Conservation (phyloP, 768 basidiomycete species). For the Suillus cothurnatus region DNA sequence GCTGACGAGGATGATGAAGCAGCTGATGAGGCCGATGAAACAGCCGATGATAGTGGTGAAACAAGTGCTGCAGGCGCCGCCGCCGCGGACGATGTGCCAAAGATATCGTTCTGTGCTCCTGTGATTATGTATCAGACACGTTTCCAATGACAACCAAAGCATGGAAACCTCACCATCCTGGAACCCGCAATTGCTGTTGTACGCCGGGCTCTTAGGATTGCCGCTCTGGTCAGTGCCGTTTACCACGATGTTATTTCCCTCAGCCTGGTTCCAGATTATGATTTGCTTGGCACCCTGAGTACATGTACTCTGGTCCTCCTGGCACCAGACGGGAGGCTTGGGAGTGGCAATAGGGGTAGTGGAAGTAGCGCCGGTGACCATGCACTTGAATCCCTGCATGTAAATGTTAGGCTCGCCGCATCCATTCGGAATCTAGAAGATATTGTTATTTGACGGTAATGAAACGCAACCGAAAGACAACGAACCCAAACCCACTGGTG, state of each 20-base stretch:
- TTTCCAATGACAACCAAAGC: neutral
- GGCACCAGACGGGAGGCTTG: slow-evolving; percentile 55
- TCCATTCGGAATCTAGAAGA: slow-evolving; percentile 28
- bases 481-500: slow-evolving; percentile 55
- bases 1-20: neutral
- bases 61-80: neutral
- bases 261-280: slow-evolving; percentile 53
- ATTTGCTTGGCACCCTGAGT: slow-evolving; percentile 55
- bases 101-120: slow-evolving; percentile 17
- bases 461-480: neutral
- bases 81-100: slow-evolving; percentile 7
- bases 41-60: neutral
- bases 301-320: slow-evolving; percentile 45
- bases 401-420: slow-evolving; percentile 61
- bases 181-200: slow-evolving; percentile 53
- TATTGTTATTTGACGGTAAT: neutral
- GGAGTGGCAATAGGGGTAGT: slow-evolving; percentile 42
- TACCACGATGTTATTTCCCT: slow-evolving; percentile 51
- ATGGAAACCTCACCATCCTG: slow-evolving; percentile 39
- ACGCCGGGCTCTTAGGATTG: slow-evolving; percentile 46
- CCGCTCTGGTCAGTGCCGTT: slow-evolving; percentile 42
- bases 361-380: slow-evolving; percentile 46
- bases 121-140: neutral
- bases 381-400: slow-evolving; percentile 47
- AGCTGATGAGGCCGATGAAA: neutral